Percentiles rank a stretch among this genome's conserved stretches.
Conservation (phyloP, 2,329 filamentous ascomycete genomes). For the Triangularia verruculosa region DNA sequence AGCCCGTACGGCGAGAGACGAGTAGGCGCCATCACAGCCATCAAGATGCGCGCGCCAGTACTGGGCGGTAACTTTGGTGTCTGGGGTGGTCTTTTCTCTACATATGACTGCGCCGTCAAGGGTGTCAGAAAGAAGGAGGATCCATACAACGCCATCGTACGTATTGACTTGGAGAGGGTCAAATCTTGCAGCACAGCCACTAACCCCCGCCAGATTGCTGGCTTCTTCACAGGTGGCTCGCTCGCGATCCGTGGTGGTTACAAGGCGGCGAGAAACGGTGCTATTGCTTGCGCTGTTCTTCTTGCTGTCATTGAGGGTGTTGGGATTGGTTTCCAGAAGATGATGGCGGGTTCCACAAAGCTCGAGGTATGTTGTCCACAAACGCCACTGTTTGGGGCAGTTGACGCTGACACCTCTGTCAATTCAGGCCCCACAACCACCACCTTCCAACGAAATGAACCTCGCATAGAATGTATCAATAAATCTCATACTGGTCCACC, state of each 20-base stretch:
- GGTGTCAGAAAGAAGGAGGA: slow-evolving; percentile 94
- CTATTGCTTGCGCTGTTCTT: slow-evolving; percentile 92
- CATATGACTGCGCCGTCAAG: slow-evolving; percentile 96
- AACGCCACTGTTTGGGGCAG: not conserved
- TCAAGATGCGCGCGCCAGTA: slow-evolving; percentile 95
- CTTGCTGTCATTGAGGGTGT: slow-evolving; percentile 96
- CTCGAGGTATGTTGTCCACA: slow-evolving; percentile 23
- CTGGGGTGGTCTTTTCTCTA: slow-evolving; percentile 94
- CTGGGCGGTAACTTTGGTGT: slow-evolving; percentile 93
- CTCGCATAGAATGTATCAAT: slow-evolving; percentile 22
- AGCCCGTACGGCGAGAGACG: slow-evolving; percentile 89
- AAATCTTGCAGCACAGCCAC: not conserved
- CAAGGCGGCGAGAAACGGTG: slow-evolving; percentile 89
- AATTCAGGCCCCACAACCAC: slow-evolving; percentile 25
- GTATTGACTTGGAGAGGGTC: not conserved
- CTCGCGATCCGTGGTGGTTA: slow-evolving; percentile 88
- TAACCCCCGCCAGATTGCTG: slow-evolving; percentile 58
- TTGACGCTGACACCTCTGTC: slow-evolving; percentile 7
- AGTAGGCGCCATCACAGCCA: slow-evolving; percentile 92
- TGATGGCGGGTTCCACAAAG: slow-evolving; percentile 30
- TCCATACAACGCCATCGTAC: slow-evolving; percentile 87
- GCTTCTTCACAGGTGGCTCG: slow-evolving; percentile 92
- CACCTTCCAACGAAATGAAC: slow-evolving; percentile 23
- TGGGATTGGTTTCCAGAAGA: slow-evolving; percentile 65
- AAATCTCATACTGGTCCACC: slow-evolving; percentile 8